Evolutionary conservation across 805 yeast species (phyloP).

Genomic region (Candida peoriensis): DNA sequence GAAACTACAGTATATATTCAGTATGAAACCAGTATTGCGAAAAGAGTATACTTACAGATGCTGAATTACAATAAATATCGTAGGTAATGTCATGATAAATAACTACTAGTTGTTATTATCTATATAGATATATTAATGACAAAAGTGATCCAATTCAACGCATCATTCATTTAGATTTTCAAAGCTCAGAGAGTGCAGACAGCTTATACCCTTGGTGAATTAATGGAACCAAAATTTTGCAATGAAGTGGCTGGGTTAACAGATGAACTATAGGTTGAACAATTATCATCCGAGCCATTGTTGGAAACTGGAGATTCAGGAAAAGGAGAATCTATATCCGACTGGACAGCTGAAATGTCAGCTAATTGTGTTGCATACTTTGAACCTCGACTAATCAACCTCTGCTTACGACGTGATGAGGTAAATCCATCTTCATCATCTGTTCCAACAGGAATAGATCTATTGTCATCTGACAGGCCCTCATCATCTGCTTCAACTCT

Average conservation of each 20-base stretch:
- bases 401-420: conserved; percentile 21
- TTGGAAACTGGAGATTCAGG: conserved; percentile 27
- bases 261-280: conserved; percentile 26
- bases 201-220: no score
- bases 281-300: conserved; percentile 24
- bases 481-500: conserved; percentile 13
- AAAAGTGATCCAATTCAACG: no score
- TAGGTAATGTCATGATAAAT: no score
- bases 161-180: no score
- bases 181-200: no score
- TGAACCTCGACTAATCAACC: conserved; percentile 18
- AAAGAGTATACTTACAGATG: no score
- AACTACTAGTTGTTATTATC: no score
- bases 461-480: conserved; percentile 15
- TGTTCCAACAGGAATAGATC: conserved; percentile 20
- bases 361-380: conserved; percentile 2
- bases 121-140: no score
- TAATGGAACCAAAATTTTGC: background rate
- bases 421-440: conserved; percentile 20
- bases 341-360: conserved; percentile 5
- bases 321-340: conserved; percentile 17
- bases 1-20: no score
- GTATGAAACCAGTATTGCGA: no score
- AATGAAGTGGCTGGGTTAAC: conserved; percentile 21
- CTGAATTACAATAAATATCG: no score